These are phyloP conservation scores for Lactifluus subvellereus DNA, from an alignment of 768 basidiomycete genomes.

Conservation along the genomic window DNA sequence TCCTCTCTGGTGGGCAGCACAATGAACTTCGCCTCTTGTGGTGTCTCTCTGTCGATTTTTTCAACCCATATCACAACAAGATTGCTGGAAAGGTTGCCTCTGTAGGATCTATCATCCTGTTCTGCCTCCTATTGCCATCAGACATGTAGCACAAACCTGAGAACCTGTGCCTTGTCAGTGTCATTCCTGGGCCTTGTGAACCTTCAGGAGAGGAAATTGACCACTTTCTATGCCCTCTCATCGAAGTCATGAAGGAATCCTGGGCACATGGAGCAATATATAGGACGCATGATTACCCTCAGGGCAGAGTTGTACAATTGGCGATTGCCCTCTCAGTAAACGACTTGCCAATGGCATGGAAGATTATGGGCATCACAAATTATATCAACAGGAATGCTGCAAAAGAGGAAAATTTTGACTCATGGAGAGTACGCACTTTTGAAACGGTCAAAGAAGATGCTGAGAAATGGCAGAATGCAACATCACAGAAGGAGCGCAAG, in stretches of 20 bases:
- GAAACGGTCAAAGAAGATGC: conserved; percentile 17
- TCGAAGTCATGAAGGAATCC: conserved; percentile 33
- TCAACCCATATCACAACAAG: conserved; percentile 34
- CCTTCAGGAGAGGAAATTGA: conserved; percentile 34
- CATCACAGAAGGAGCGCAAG: conserved; percentile 7
- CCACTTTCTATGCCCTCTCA: conserved; percentile 34
- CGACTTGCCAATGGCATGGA: neutral
- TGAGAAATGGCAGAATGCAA: conserved; percentile 23
- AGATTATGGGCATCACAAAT: neutral
- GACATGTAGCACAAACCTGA: conserved; percentile 33
- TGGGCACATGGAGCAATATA: conserved; percentile 34
- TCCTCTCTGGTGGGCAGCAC: neutral
- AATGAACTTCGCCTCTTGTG: conserved; percentile 27
- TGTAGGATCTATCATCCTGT: conserved; percentile 30
- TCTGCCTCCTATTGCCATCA: conserved; percentile 35
- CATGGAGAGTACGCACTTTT: neutral
- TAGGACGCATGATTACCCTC: neutral
- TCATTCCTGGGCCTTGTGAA: conserved; percentile 39
- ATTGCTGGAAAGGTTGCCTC: conserved; percentile 29
- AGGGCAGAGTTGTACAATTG: neutral
- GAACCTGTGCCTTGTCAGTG: conserved; percentile 38
- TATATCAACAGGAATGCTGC: neutral
- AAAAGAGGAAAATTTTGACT: neutral
- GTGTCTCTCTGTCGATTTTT: conserved; percentile 33
- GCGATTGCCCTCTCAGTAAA: conserved; percentile 4